Evolutionary conservation across 1,284 basidiomycete species (phyloP), one percentile per base, ranked within the genome.

Genomic region (Moniliophthora roreri): DNA sequence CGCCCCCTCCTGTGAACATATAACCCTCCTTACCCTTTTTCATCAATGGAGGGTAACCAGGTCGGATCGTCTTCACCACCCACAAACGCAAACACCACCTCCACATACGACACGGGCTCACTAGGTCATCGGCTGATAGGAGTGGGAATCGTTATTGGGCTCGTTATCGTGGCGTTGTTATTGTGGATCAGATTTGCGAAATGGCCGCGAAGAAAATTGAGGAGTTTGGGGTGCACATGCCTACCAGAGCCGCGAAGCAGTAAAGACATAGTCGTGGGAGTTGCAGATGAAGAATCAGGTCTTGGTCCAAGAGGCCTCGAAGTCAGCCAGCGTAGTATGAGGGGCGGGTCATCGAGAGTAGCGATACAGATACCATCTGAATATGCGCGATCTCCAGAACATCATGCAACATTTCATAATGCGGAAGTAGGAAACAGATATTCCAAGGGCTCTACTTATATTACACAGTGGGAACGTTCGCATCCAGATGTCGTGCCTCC

Each of bases 91-190:
- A 53, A 55, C 41, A 55, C 53, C 46, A 46, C 51, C 20, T 18
- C 58, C 10, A 54, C 36, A 26, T 64, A 62, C 2, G 52, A 62
- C 52, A 62, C 60, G 15, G 63, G 60, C 32, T 65, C 69, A 15
- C 71, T 73, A n/a, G 55, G 69, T 15, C 71, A 75, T 42, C 64
- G 74, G 41, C 75, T 67, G 55, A 76, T 78, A 56, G 76, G 76
- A 13, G 65, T 77, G 39, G 65, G 58, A 38, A 72, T 76, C 61
- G 74, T 75, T 21, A 60, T 58, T n/a, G 66, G 63, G 20, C 49
- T 75, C 52, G 34, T 64, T 36, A 38, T 72, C 48, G 50, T 72
- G 26, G 63, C 53, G 1, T 46, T 68, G 11, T 32, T 63, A n/a
- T 28, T 69, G n/a, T 75, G 69, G 66, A 20, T 69, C 15, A 48